Percentiles rank a stretch among this genome's conserved stretches.
phyloP scores from a whole-genome alignment of 2,329 filamentous ascomycete genomes.

The Fusarium sp. region DNA sequence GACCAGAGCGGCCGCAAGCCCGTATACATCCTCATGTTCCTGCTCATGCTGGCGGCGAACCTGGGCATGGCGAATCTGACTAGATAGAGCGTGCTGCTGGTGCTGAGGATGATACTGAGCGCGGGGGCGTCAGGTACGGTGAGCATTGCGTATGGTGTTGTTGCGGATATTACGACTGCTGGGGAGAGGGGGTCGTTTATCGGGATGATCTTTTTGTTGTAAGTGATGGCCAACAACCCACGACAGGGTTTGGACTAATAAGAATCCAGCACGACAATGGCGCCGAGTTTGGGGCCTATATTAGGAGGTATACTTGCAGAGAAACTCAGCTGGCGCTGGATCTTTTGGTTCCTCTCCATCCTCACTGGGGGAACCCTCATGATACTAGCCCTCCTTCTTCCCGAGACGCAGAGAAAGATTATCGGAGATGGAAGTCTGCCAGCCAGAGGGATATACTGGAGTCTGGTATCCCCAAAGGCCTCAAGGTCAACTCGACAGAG shows the following conservation, averaged over 20 bases:
- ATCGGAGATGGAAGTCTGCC: not conserved
- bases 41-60: not conserved
- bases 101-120: not conserved
- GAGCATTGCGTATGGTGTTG: too few relatives aligned
- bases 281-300: not conserved
- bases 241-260: not conserved
- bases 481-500: not conserved
- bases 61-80: not conserved
- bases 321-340: not conserved
- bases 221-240: not conserved
- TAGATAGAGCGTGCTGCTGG: not conserved
- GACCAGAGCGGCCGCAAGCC: not conserved
- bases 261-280: not conserved
- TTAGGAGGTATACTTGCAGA: not conserved
- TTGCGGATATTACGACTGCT: too few relatives aligned
- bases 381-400: not conserved
- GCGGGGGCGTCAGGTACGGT: not conserved
- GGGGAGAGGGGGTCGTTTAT: not conserved
- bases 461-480: not conserved
- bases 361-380: not conserved
- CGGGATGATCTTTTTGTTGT: not conserved
- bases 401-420: not conserved
- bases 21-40: not conserved
- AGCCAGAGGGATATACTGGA: not conserved
- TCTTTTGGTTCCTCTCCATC: not conserved